phyloP scores from a whole-genome alignment of 164 flowering plant species.

The Macadamia integrifolia region DNA sequence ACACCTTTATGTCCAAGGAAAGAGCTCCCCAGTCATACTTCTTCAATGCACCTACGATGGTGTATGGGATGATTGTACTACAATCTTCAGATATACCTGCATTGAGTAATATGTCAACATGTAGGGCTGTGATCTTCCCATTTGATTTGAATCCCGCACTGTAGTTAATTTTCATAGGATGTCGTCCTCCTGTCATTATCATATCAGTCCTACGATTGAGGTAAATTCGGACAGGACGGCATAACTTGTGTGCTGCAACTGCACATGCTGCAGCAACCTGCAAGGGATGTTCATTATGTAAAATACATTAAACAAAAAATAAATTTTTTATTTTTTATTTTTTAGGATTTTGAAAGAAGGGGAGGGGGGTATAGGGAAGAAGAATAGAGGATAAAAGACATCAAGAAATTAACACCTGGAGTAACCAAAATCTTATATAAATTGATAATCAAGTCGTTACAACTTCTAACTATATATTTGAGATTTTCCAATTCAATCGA shows the following conservation, averaged over 20 bases:
- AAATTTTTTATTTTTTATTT: no score
- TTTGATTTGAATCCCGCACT: conserved; percentile 72
- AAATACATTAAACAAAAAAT: no score
- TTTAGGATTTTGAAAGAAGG: no score
- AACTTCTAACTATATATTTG: background rate
- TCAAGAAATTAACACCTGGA: background rate
- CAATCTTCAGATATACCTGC: conserved; percentile 62
- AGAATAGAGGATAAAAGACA: background rate
- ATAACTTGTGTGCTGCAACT: conserved; percentile 72
- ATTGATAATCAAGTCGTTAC: background rate
- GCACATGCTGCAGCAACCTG: conserved; percentile 86
- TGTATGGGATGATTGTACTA: conserved; percentile 53
- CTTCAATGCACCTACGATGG: conserved; percentile 40
- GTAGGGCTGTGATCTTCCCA: conserved; percentile 79
- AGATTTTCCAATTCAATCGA: background rate
- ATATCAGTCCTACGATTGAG: conserved; percentile 79
- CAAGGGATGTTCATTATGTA: conserved; percentile 8
- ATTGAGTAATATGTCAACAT: conserved; percentile 54
- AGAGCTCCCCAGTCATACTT: conserved; percentile 90
- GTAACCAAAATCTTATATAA: background rate
- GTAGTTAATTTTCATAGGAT: conserved; percentile 82
- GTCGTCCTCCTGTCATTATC: conserved; percentile 86
- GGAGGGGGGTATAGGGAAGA: no score
- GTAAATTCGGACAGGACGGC: conserved; percentile 66
- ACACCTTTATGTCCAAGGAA: conserved; percentile 73